Evolutionary conservation across 2,329 filamentous ascomycete species (phyloP), one percentile per base, ranked within the genome.

Genomic region (Aspergillus sp.): DNA sequence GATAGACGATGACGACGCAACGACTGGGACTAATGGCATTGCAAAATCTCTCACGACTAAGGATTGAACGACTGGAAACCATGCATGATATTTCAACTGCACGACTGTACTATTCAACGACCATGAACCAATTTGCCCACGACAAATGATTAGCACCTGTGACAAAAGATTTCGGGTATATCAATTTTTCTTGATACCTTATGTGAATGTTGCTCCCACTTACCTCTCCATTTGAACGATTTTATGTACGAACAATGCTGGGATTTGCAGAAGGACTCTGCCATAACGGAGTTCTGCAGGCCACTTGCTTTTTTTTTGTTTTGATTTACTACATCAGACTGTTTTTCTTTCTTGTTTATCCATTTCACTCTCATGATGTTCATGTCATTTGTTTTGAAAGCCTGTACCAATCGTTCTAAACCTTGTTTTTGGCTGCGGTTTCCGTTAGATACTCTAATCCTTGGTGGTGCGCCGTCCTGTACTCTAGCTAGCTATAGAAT

Each of bases 91-190:
- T 30, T 38, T 54, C 32, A 57, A 51, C 50, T 20, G 50, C 47
- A 54, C 52, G 56, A 61, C 46, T 47, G 60, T 62, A 58, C 58
- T 59, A 60, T 56, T 54, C 51, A 49, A 54, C 49, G 42, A 60
- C 48, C 14, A 38, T 11, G 35, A 38, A n/a, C 41, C 38, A 26
- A 32, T 53, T 42, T 46, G 45, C 46, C 48, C 42, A 51, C 50
- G 50, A 55, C 50, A 22, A 55, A 46, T 32, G n/a, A 46, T 51
- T 51, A 49, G 49, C 33, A 45, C 46, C 45, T 56, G 49, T 56
- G 49, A 51, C 49, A 54, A 54, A 51, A 55, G 13, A 35, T 51
- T 52, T 50, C 47, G 47, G 51, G 51, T 53, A 52, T 53, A 49
- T 45, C 42, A 53, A 41, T 52, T 36, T 46, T 51, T 14, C 40